These are phyloP conservation scores for Acer saccharum DNA, from an alignment of 345 rosid species.

Conservation along the genomic window DNA sequence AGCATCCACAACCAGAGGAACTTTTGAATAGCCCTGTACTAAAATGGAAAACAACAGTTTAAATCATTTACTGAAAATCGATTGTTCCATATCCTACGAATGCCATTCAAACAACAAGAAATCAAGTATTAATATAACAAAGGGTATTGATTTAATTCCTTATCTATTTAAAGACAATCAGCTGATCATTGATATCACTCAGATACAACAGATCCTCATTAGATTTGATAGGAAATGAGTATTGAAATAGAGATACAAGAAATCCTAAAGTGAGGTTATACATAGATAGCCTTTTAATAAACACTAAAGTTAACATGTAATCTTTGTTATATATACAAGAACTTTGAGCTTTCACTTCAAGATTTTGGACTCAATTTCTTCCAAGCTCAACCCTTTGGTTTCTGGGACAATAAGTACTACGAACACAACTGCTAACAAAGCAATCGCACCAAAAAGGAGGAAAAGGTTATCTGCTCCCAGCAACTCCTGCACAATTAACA, in stretches of 20 bases:
- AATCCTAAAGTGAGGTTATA: background rate
- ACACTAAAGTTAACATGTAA: too few species aligned
- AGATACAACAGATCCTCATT: background rate
- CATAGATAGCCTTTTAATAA: background rate
- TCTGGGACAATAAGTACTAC: slow-evolving; percentile 69
- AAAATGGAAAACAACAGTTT: background rate
- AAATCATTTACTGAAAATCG: too few species aligned
- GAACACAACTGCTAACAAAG: slow-evolving; percentile 66
- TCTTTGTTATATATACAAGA: too few species aligned
- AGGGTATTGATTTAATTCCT: too few species aligned
- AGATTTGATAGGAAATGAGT: background rate
- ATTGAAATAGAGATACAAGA: background rate
- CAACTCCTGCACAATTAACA: slow-evolving; percentile 55
- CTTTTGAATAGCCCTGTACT: background rate
- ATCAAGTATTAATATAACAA: too few species aligned
- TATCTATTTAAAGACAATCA: too few species aligned
- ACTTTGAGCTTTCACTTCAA: slow-evolving; percentile 43
- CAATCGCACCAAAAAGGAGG: slow-evolving; percentile 84
- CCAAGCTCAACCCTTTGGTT: slow-evolving; percentile 96
- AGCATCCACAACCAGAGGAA: slow-evolving; percentile 17
- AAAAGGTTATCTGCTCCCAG: slow-evolving; percentile 89
- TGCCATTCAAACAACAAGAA: too few species aligned
- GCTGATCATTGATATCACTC: too few species aligned
- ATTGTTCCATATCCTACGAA: too few species aligned
- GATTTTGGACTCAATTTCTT: slow-evolving; percentile 86